Evolutionary conservation across 2,329 filamentous ascomycete species (phyloP), one percentile per base, ranked within the genome.

Genomic region (Diplocarpon mali): DNA sequence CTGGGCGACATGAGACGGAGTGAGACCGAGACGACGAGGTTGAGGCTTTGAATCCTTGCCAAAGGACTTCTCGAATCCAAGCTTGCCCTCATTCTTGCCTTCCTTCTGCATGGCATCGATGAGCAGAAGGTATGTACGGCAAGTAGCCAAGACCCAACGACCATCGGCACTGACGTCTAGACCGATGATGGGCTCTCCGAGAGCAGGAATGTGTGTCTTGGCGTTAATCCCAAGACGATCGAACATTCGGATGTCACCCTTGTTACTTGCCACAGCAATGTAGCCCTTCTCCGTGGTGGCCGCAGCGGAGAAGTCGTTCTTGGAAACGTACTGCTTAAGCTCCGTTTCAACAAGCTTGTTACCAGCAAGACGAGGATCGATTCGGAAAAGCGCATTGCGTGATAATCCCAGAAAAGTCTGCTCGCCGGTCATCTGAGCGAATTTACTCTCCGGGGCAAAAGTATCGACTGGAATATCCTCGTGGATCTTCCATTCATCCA

Each of bases 401-500:
- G 89, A 95, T 20, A 95, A 78, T 66, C 92, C 92, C 9, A 98
- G 70, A 71, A 98, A 96, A 0, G 92, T 93, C 60, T 95, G 88
- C 61, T 95, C 88, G 48, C 82, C 80, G 0, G 88, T 95, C 83
- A 94, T 95, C 68, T 98, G 92, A 1, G 92, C 81, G 59, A 95
- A 98, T 76, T 98, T 98, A 75, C 83, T 95, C 64, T 95, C 89
- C 0, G 92, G 92, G 0, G 86, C 86, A 65, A 96, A 96, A 9
- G 82, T 92, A 44, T 85, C 80, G 49, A 96, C 85, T 0, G 86
- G 83, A 44, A 98, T 95, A 61, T 96, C 86, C 51, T 98, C 90
- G 60, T 98, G 90, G 12, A 98, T 76, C 57, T 95, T 95, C 92
- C 92, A 98, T 65, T 98, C 92, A 60, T 98, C 92, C 2, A 96